phyloP scores from a whole-genome alignment of 176 grass and related monocot genomes.

The Zoysia japonica region DNA sequence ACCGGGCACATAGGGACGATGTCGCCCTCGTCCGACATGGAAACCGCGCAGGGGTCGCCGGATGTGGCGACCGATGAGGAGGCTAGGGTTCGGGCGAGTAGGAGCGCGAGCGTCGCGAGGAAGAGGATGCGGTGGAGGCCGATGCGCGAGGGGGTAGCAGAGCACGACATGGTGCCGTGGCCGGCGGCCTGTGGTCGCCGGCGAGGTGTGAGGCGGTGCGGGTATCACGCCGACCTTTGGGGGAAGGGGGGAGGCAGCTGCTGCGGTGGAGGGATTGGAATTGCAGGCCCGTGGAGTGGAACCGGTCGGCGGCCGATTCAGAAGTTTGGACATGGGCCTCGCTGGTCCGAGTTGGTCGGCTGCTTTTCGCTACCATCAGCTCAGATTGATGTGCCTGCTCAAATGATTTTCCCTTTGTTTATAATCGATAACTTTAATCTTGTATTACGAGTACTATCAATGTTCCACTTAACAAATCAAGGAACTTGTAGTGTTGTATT shows the following conservation, averaged over 20 bases:
- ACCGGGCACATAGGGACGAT: conserved; percentile 49
- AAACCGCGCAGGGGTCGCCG: background rate
- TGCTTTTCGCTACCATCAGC: background rate
- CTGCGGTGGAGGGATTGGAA: too few species aligned
- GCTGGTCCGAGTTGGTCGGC: background rate
- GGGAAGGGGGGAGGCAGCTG: background rate
- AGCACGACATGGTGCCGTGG: background rate
- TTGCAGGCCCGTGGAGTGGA: too few species aligned
- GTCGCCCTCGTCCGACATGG: background rate
- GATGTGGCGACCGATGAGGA: background rate
- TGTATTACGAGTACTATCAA: too few species aligned
- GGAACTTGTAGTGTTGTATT: too few species aligned
- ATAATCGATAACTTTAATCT: too few species aligned
- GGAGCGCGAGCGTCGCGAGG: background rate
- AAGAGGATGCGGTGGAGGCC: background rate
- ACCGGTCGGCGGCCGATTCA: background rate
- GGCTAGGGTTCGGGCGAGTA: background rate
- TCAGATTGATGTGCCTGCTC: too few species aligned
- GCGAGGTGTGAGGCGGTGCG: background rate
- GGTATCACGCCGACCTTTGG: background rate
- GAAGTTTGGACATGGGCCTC: background rate
- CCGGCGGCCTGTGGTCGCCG: background rate
- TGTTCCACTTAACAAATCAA: too few species aligned
- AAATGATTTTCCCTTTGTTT: too few species aligned
- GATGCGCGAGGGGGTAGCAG: background rate